Evolutionary conservation across 257 asterid genomes (phyloP).

Genomic region (Salvia miltiorrhiza): DNA sequence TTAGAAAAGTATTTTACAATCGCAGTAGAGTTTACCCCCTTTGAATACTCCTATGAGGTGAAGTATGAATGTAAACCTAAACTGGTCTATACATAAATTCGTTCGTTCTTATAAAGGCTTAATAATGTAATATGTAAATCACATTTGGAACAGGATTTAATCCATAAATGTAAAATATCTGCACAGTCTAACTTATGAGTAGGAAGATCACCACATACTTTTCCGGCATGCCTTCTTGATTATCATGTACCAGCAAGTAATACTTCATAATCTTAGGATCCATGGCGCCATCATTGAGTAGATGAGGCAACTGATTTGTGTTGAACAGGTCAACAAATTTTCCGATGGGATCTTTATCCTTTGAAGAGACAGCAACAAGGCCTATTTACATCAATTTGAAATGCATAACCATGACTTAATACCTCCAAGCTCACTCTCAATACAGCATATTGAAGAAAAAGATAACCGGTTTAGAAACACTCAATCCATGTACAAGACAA

Average conservation of each 20-base stretch:
- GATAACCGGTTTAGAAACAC: constrained; percentile 2
- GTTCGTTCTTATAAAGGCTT: background rate
- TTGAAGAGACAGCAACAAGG: constrained; percentile 85
- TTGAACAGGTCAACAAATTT: constrained; percentile 83
- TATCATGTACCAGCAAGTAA: constrained; percentile 81
- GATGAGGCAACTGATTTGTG: constrained; percentile 75
- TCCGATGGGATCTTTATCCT: constrained; percentile 75
- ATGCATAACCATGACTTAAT: constrained; percentile 23
- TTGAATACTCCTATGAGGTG: background rate
- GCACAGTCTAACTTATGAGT: background rate
- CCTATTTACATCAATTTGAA: constrained; percentile 47
- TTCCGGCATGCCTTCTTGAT: constrained; percentile 58
- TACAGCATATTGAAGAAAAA: constrained; percentile 5
- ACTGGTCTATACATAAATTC: background rate
- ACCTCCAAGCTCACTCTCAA: constrained; percentile 19
- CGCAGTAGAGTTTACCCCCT: background rate
- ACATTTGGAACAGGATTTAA: constrained; percentile 9
- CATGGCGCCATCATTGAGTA: constrained; percentile 87
- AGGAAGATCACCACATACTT: constrained; percentile 41
- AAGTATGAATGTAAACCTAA: background rate
- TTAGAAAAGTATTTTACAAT: constrained; percentile 1
- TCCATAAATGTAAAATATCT: constrained; percentile 8
- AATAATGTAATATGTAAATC: background rate
- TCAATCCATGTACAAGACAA: constrained; percentile 9
- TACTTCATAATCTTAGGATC: constrained; percentile 94